Conservation (phyloP, 2,329 filamentous ascomycete genomes). For the Phyllosticta citrichinensis region DNA sequence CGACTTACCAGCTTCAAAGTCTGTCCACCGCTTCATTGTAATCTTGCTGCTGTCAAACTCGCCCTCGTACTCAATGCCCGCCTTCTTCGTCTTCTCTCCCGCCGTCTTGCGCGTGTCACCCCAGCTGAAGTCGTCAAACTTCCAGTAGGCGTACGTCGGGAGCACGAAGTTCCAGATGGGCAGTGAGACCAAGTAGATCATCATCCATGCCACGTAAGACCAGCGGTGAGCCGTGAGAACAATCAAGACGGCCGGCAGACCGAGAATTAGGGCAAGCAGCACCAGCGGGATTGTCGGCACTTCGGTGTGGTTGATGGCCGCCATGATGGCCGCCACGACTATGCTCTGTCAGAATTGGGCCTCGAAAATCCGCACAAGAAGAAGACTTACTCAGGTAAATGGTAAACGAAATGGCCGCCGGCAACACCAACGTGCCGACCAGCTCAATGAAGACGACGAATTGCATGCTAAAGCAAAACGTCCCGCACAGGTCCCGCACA, state of each 20-base stretch:
- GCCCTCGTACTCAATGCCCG: conserved; percentile 76
- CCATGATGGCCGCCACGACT: conserved; percentile 78
- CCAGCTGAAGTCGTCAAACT: conserved; percentile 99
- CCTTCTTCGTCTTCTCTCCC: conserved; percentile 81
- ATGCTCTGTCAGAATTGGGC: conserved; percentile 18
- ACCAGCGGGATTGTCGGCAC: conserved; percentile 86
- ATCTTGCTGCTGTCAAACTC: conserved; percentile 99
- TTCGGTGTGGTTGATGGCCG: conserved; percentile 42
- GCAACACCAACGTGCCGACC: conserved; percentile 85
- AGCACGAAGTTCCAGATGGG: conserved; percentile 98
- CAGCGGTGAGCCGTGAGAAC: conserved; percentile 86
- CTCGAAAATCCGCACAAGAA: conserved; percentile 16
- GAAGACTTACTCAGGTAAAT: conserved; percentile 76
- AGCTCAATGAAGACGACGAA: conserved; percentile 96
- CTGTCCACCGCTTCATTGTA: conserved; percentile 97
- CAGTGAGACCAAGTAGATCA: conserved; percentile 85
- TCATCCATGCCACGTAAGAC: conserved; percentile 93
- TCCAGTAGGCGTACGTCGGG: conserved; percentile 94
- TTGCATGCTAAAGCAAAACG: conserved; percentile 99
- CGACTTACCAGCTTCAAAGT: conserved; percentile 69
- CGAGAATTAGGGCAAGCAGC: conserved; percentile 79
- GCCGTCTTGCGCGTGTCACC: conserved; percentile 94
- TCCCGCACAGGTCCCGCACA: conserved; percentile 91
- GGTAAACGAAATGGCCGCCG: conserved; percentile 93
- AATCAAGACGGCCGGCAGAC: conserved; percentile 85